phyloP scores from a whole-genome alignment of 495 filamentous ascomycete genomes.

The Letharia columbiana region DNA sequence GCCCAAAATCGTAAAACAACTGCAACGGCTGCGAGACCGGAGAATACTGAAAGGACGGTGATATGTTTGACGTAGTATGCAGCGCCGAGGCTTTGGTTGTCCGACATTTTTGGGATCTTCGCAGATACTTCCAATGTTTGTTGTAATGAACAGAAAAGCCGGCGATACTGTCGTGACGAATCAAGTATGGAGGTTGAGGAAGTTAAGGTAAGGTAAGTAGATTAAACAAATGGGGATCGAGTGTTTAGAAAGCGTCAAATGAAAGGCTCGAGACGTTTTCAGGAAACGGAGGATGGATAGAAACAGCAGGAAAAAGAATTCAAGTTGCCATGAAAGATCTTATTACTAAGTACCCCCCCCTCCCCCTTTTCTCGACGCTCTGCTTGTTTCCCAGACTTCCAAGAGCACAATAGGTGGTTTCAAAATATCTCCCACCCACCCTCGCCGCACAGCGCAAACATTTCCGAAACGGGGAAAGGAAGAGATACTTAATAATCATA shows the following conservation, averaged over 20 bases:
- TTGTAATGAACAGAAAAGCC: neutral
- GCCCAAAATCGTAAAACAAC: conserved; percentile 18
- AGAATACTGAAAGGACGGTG: conserved; percentile 13
- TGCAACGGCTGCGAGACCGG: conserved; percentile 12
- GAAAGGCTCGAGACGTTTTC: neutral
- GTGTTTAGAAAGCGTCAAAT: neutral
- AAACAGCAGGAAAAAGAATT: neutral
- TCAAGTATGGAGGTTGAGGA: neutral
- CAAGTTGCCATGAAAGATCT: neutral
- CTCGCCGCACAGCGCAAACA: conserved; percentile 1
- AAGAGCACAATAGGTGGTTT: neutral
- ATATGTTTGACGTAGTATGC: conserved; percentile 5
- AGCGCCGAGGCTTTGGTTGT: neutral
- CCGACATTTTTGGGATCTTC: neutral
- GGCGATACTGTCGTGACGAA: neutral
- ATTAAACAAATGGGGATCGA: neutral
- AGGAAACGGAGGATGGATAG: neutral
- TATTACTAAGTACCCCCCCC: too few species aligned
- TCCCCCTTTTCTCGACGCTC: too few species aligned
- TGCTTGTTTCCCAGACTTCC: too few species aligned
- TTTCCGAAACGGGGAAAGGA: neutral
- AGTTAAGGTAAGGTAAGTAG: neutral
- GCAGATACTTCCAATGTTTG: neutral
- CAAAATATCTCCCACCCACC: neutral
- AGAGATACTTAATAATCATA: neutral